These are phyloP conservation scores for Inga laurina DNA, from an alignment of 306 rosid genomes.

Conservation along the genomic window DNA sequence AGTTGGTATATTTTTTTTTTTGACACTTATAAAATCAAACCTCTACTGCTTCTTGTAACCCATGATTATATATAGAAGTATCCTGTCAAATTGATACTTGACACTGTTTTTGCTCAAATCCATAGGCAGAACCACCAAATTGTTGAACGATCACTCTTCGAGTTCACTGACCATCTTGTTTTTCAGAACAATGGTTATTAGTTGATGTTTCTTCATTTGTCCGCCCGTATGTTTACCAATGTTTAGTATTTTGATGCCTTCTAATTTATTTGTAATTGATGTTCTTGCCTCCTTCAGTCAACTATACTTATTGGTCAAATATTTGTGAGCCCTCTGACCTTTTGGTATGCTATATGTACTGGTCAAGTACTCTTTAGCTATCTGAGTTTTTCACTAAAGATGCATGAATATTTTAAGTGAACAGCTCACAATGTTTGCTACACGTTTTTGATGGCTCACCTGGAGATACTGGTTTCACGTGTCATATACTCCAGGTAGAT, in stretches of 20 bases:
- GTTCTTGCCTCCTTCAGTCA: not conserved
- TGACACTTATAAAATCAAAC: not conserved
- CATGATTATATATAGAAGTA: not conserved
- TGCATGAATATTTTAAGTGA: not conserved
- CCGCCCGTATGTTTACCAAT: not conserved
- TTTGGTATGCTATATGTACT: not conserved
- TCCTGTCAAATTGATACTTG: not conserved
- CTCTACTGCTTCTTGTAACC: not conserved
- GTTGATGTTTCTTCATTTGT: not conserved
- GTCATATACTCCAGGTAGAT: constrained; percentile 72
- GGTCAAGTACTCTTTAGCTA: not conserved
- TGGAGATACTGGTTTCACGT: constrained; percentile 27
- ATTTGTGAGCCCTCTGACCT: not conserved
- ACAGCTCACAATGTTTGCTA: constrained; percentile 3
- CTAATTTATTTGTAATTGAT: not conserved
- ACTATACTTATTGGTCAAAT: not conserved
- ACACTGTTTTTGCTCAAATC: not conserved
- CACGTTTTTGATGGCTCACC: not conserved
- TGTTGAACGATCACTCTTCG: not conserved
- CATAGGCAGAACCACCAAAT: not conserved
- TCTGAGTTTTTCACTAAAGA: not conserved
- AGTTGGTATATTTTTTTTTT: no score
- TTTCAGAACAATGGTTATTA: not conserved
- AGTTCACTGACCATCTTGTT: not conserved
- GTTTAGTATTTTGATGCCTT: no score